These are phyloP conservation scores for Schoenoplectus tabernaemontani DNA, from an alignment of 202 grass and related monocot species.

Conservation along the genomic window DNA sequence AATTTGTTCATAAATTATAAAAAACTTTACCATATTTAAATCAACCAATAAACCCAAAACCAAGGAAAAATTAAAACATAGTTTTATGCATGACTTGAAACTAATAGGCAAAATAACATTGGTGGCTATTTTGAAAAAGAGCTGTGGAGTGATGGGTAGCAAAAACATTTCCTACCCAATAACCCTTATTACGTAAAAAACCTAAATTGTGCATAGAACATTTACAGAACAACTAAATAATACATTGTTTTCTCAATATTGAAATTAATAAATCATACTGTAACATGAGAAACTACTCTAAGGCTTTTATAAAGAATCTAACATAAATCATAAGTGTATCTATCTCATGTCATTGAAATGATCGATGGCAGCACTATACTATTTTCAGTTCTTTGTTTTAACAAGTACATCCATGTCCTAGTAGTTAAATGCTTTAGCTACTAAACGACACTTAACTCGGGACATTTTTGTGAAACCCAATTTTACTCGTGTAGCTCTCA, in stretches of 20 bases:
- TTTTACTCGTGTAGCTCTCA: no score
- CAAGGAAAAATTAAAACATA: not conserved
- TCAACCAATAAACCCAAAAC: not conserved
- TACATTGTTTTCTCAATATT: not conserved
- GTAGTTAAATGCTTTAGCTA: no score
- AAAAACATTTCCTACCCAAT: no score
- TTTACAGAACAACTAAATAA: not conserved
- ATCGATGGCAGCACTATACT: not conserved
- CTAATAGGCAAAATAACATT: not conserved
- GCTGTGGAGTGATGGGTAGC: not conserved
- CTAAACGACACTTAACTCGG: no score
- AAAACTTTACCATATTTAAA: not conserved
- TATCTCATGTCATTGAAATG: not conserved
- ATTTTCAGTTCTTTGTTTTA: no score
- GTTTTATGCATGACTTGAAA: not conserved
- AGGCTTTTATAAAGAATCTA: not conserved
- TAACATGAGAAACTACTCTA: not conserved
- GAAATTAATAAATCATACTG: not conserved
- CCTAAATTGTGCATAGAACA: not conserved
- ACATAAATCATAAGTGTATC: not conserved
- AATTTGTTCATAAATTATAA: not conserved
- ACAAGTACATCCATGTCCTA: no score
- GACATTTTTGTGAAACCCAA: no score
- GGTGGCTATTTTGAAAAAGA: not conserved
- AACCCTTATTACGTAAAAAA: not conserved